Percentiles rank a stretch among this genome's conserved stretches.
Conservation (phyloP, 1,284 basidiomycete species). For the Thecaphora frezii region DNA sequence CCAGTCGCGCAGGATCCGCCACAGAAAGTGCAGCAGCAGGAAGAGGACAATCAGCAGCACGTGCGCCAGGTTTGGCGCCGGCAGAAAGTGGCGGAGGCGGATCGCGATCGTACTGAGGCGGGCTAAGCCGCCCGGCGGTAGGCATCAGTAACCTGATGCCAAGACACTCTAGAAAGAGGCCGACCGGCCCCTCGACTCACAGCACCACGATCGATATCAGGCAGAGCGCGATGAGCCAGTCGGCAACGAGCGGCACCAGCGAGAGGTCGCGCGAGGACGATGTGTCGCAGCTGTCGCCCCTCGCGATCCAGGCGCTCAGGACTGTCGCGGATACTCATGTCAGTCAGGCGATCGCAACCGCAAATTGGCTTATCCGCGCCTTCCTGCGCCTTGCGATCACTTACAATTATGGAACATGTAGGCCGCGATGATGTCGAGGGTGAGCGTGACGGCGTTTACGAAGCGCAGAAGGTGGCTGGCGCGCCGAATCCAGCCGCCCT, state of each 20-base stretch:
- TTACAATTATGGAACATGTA: slow-evolving; percentile 2
- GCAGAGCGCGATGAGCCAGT: slow-evolving; percentile 10
- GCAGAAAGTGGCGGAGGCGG: slow-evolving; percentile 11
- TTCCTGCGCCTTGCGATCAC: background rate
- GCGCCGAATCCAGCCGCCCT: slow-evolving; percentile 13
- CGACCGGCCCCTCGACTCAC: slow-evolving; percentile 4
- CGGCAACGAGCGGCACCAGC: slow-evolving; percentile 21
- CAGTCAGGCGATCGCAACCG: too few species aligned
- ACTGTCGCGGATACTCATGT: slow-evolving; percentile 6
- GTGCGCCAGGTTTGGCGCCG: slow-evolving; percentile 7
- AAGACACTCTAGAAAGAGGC: too few species aligned
- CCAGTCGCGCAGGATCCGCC: slow-evolving; percentile 30
- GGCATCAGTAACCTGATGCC: too few species aligned
- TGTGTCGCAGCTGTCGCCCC: slow-evolving; percentile 5
- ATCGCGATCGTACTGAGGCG: slow-evolving; percentile 6
- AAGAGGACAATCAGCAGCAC: background rate
- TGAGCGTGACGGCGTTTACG: slow-evolving; percentile 15
- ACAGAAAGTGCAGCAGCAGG: slow-evolving; percentile 19
- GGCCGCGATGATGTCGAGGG: slow-evolving; percentile 17
- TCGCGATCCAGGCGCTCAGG: background rate
- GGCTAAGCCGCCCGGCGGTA: background rate
- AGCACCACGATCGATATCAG: slow-evolving; percentile 13
- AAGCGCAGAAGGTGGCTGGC: slow-evolving; percentile 9
- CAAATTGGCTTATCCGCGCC: too few species aligned
- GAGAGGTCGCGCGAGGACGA: slow-evolving; percentile 16